Base-by-base conservation (phyloP, 441 rosid genomes). In the Adansonia grandidieri region DNA sequence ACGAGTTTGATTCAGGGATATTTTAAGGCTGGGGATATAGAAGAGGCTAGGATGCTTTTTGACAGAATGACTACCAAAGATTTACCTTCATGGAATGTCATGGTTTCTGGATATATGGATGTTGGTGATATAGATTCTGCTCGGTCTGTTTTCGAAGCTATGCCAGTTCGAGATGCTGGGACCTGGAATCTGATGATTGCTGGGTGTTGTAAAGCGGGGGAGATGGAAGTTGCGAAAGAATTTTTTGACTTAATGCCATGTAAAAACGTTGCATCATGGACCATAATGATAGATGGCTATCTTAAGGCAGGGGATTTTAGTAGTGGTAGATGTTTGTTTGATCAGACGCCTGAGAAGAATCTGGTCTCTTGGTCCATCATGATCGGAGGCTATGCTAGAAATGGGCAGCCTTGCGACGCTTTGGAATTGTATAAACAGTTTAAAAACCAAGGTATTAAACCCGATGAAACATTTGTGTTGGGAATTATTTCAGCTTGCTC, bases 1-100 rank as follows among this genome's bases (percentile, higher is more conserved):
- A 86, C 89, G 15, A 81, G 86, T 19, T 70, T 88, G 85, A 86
- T 88, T 56, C 79, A 79, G 57, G 91, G 89, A 1, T 86, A 87
- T 70, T 65, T 82, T 2, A 78, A 82, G 76, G 82, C 79, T 64
- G 86, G 90, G 62, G 79, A 87, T 28, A 79, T 85, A 72, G 80
- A 50, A 54, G 86, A 88, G 69, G 91, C 91, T 8, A 80, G 80
- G 65, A 19, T 74, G 74, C 87, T 88, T 45, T 84, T 89, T 79
- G 83, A 85, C 19, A 77, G 73, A 58, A 85, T 89, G 91, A 86
- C 89, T 15, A 67, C 58, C 58, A 87, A 82, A 60, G 88, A 82
- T 72, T 73, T 75, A 19, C 85, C 85, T 1, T 76, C 85, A 4
- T 88, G 85, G 80, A 86, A 80, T 69, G 86, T 84, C 40, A 85